Evolutionary conservation across 148 eudicot species (phyloP), one percentile per base, ranked within the genome.

Genomic region (Euryodendron excelsum): DNA sequence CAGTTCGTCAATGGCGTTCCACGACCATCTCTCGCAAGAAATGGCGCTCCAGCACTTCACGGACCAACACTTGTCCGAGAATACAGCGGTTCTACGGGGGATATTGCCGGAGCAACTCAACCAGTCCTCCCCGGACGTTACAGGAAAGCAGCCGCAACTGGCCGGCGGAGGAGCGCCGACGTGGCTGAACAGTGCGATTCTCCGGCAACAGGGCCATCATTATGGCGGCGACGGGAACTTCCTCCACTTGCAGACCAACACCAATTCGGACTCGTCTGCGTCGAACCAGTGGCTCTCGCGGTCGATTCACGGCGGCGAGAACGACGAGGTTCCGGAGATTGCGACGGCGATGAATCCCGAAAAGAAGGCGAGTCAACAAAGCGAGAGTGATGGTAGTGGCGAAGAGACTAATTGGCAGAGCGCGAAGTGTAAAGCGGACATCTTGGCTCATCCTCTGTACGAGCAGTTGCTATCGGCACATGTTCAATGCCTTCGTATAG

Each of bases 381-480:
- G 60, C 33, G 73, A 73, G 15, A 60, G 61, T 47, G 79, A 69
- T 8, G 80, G 55, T 36, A 15, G 73, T 4, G 37, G 73, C 8
- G 86, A 74, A 27, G 89, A 64, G 73, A 47, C 73, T 15, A 82
- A 86, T 69, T 86, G 91, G 93, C 83, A 84, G 74, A 83, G 55
- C 31, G 88, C 86, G 0, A 88, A 81, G 88, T 81, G 79, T 31
- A 94, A 94, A 53, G 91, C 95, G 77, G 98, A 94, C 39, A 80
- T 94, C 25, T 39, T 91, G 37, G 33, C 82, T 5, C 98, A 94
- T 79, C 98, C 97, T 12, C 61, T 94, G 69, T 94, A 88, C 77
- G 98, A 94, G 59, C 97, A 94, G 85, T 63, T 94, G 48, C 70
- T 94, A 71, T 87, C 93, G 58, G 97, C 94, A 1, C 98, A 92